Percentiles rank a stretch among this genome's conserved stretches.
These are phyloP conservation scores for Ceratobasidium sp. DNA, from an alignment of 1,284 basidiomycete species.

Conservation along the genomic window DNA sequence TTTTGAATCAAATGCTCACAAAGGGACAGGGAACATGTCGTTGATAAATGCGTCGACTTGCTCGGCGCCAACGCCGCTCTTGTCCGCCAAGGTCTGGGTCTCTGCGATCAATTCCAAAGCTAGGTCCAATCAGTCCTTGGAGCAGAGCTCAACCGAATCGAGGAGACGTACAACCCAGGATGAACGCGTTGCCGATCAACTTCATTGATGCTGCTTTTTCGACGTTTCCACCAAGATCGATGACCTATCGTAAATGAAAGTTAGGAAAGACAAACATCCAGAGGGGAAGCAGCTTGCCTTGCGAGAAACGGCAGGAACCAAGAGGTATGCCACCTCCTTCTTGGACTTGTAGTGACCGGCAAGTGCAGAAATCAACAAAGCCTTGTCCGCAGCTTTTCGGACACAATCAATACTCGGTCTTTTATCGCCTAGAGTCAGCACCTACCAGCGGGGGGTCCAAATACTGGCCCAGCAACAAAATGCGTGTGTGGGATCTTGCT, in stretches of 20 bases:
- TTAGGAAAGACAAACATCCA: no score
- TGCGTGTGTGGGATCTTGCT: constrained; percentile 66
- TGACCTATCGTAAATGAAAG: constrained; percentile 49
- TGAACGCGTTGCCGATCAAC: constrained; percentile 76
- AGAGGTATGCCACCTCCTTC: constrained; percentile 76
- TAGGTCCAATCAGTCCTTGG: background rate
- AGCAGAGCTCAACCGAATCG: background rate
- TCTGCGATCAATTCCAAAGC: constrained; percentile 81
- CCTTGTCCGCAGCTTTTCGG: constrained; percentile 65
- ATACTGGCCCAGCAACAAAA: constrained; percentile 82
- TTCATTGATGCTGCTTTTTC: constrained; percentile 84
- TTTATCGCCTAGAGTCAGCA: no score
- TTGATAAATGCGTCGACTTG: constrained; percentile 61
- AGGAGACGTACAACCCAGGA: constrained; percentile 57
- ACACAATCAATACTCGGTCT: no score
- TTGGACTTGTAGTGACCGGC: constrained; percentile 85
- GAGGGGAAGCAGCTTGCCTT: constrained; percentile 55
- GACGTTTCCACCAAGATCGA: constrained; percentile 77
- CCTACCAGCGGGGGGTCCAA: constrained; percentile 58
- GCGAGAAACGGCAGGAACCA: constrained; percentile 79
- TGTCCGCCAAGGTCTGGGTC: constrained; percentile 82
- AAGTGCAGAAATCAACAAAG: constrained; percentile 77
- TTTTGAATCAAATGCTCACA: constrained; percentile 53
- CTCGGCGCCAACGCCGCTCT: constrained; percentile 77
- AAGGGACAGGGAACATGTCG: constrained; percentile 67